Percentiles rank a stretch among this genome's conserved stretches.
These are phyloP conservation scores for Sinapis alba DNA, from an alignment of 441 rosid genomes.

Conservation along the genomic window DNA sequence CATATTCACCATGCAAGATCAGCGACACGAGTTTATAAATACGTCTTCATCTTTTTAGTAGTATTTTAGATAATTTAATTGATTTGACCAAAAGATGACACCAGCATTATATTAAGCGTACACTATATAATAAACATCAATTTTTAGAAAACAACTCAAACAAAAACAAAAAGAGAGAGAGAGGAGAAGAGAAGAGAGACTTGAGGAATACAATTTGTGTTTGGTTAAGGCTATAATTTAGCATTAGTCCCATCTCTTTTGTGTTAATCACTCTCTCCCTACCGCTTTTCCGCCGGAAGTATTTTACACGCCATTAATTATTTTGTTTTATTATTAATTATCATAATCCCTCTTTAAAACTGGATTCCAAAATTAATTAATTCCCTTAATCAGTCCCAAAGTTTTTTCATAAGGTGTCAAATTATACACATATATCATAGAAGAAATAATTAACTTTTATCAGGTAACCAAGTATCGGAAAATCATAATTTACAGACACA, in stretches of 20 bases:
- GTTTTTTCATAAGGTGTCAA: background rate
- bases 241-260: conserved; percentile 44
- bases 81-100: conserved; percentile 17
- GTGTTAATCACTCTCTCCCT: conserved; percentile 40
- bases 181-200: conserved; percentile 13
- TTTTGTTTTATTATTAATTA: background rate
- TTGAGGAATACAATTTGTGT: conserved; percentile 37
- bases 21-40: background rate
- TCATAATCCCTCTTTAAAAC: background rate
- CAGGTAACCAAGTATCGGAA: background rate
- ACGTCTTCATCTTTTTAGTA: background rate
- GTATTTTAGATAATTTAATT: conserved; percentile 1
- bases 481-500: background rate
- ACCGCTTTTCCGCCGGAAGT: conserved; percentile 34
- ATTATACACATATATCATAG: background rate
- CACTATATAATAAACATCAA: background rate
- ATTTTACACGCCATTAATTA: conserved; percentile 37
- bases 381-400: background rate
- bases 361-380: background rate
- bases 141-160: background rate
- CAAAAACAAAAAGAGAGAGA: background rate
- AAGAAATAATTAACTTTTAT: background rate
- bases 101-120: background rate
- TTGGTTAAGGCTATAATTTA: conserved; percentile 43
- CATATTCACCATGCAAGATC: conserved; percentile 24